These are phyloP conservation scores for Leccinum rimulosum DNA, from an alignment of 768 basidiomycete genomes.

Conservation along the genomic window DNA sequence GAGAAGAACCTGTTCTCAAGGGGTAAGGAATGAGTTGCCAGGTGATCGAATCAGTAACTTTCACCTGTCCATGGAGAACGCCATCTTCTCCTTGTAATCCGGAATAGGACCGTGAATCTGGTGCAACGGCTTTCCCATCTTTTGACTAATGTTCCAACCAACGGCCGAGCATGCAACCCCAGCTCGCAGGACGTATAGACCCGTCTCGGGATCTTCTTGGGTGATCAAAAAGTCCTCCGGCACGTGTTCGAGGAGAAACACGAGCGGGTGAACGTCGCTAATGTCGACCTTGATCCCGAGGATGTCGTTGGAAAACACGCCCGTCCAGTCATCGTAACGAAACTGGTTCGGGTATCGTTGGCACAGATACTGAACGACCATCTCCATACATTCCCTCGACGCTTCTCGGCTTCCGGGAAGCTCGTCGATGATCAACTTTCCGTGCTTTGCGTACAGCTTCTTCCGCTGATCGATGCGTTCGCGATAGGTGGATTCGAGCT, in stretches of 20 bases:
- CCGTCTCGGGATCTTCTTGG: constrained; percentile 40
- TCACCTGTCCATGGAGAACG: constrained; percentile 48
- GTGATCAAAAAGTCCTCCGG: constrained; percentile 52
- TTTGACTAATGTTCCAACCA: constrained; percentile 47
- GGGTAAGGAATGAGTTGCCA: neutral
- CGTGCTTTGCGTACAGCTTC: constrained; percentile 37
- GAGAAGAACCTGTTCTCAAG: constrained; percentile 40
- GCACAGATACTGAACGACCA: constrained; percentile 55
- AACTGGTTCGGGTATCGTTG: constrained; percentile 57
- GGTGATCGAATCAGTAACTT: neutral
- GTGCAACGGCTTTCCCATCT: constrained; percentile 46
- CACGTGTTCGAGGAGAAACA: constrained; percentile 47
- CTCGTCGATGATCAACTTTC: constrained; percentile 41
- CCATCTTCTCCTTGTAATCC: constrained; percentile 48
- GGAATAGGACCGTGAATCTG: constrained; percentile 49
- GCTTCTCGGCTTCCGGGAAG: constrained; percentile 49
- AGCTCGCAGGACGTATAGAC: constrained; percentile 44
- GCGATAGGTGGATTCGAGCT: constrained; percentile 51
- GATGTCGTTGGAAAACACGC: constrained; percentile 43
- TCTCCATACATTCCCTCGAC: constrained; percentile 52
- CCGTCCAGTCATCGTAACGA: constrained; percentile 33
- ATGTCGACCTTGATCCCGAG: constrained; percentile 34
- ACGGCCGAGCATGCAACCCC: constrained; percentile 46
- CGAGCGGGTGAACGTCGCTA: constrained; percentile 33
- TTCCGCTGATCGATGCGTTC: constrained; percentile 43